Percentiles rank a stretch among this genome's conserved stretches.
phyloP scores from a whole-genome alignment of 176 grass and related monocot genomes.

The Secale cereale region DNA sequence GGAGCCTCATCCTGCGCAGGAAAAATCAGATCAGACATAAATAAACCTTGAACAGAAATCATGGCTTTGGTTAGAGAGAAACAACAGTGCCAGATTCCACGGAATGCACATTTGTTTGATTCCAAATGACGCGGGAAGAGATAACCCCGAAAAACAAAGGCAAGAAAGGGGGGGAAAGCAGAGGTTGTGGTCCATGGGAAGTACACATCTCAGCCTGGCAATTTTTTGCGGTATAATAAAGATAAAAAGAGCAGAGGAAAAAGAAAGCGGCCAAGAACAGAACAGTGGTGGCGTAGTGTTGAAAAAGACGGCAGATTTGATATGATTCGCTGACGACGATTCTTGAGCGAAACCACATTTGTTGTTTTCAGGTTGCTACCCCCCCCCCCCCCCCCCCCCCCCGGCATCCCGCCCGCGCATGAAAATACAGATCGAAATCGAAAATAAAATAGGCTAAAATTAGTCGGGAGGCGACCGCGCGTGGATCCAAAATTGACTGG shows the following conservation, averaged over 20 bases:
- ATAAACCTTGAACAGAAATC: background rate
- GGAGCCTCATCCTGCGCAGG: slow-evolving; percentile 22
- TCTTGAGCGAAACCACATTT: background rate
- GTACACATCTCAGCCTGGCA: background rate
- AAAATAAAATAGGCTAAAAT: background rate
- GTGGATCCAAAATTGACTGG: background rate
- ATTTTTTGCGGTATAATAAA: background rate
- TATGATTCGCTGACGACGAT: background rate
- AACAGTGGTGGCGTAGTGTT: background rate
- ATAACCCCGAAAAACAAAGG: background rate
- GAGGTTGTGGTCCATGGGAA: background rate
- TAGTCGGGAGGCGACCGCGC: background rate
- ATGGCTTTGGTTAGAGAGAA: background rate
- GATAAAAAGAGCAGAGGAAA: background rate
- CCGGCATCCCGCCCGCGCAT: background rate
- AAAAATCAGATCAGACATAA: background rate
- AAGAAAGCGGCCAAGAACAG: background rate
- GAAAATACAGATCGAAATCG: background rate
- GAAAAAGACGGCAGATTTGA: slow-evolving; percentile 4
- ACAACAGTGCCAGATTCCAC: background rate
- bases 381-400: too few species aligned
- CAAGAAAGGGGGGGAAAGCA: too few species aligned
- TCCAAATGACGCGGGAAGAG: background rate
- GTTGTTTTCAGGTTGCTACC: background rate
- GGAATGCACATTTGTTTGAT: background rate